Conservation (phyloP, 352 stramenopile genomes). For the Phytopythium boreale region DNA sequence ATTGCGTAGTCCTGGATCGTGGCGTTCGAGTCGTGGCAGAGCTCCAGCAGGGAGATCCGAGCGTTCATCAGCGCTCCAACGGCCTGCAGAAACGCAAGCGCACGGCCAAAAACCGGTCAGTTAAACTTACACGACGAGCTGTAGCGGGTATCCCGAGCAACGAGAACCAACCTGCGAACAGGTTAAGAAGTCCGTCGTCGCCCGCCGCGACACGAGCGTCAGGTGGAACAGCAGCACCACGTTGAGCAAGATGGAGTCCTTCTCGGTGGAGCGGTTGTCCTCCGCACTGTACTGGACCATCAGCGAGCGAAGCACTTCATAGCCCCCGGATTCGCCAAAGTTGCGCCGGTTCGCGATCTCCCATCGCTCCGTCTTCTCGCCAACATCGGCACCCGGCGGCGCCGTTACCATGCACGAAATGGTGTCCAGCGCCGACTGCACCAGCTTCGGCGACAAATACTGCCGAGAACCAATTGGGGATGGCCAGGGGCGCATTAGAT, state of each 20-base stretch:
- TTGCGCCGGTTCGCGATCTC: conserved; percentile 74
- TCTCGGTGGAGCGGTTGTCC: conserved; percentile 14
- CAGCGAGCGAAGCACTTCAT: conserved; percentile 61
- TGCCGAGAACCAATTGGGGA: conserved; percentile 10
- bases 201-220: conserved; percentile 50
- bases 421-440: conserved; percentile 60
- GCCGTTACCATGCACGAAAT: conserved; percentile 57
- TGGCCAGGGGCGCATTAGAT: background rate
- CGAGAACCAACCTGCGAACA: conserved; percentile 29
- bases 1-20: conserved; percentile 52
- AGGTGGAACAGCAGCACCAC: conserved; percentile 68
- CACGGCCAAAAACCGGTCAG: background rate
- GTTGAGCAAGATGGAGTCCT: conserved; percentile 33
- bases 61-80: conserved; percentile 65
- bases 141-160: too few species aligned
- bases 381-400: conserved; percentile 41
- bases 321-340: conserved; percentile 71
- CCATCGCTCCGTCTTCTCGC: conserved; percentile 68
- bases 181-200: conserved; percentile 49
- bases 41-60: conserved; percentile 55
- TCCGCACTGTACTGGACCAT: conserved; percentile 55
- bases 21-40: conserved; percentile 44
- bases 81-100: conserved; percentile 15
- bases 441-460: conserved; percentile 47
- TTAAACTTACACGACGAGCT: too few species aligned